Conservation (phyloP, 331 rosid species). For the Acacia concinna region DNA sequence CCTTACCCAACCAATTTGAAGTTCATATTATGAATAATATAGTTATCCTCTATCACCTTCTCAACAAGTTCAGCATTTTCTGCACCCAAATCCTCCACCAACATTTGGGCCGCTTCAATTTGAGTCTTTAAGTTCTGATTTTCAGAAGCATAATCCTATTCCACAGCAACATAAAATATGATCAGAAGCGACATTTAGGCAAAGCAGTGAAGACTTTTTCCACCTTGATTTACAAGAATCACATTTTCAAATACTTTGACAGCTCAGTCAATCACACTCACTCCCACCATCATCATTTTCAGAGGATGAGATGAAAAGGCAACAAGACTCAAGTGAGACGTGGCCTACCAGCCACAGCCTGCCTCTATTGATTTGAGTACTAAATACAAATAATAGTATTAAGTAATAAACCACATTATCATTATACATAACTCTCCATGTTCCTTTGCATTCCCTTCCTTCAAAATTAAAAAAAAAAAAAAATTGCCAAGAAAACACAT, state of each 20-base stretch:
- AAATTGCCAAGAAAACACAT: not conserved
- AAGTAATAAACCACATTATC: not conserved
- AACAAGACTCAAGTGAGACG: slow-evolving; percentile 11
- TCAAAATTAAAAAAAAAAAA: not conserved
- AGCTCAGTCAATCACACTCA: not conserved
- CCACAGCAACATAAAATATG: slow-evolving; percentile 22
- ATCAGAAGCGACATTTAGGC: slow-evolving; percentile 24
- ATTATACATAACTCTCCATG: not conserved
- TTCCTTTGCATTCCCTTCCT: slow-evolving; percentile 13
- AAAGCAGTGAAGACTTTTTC: slow-evolving; percentile 10
- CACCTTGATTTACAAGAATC: slow-evolving; percentile 18
- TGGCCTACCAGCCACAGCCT: not conserved
- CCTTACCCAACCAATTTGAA: slow-evolving; percentile 30
- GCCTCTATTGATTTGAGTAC: not conserved
- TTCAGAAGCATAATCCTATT: slow-evolving; percentile 42
- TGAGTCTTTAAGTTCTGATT: slow-evolving; percentile 63
- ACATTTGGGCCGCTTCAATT: slow-evolving; percentile 57
- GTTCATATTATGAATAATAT: not conserved
- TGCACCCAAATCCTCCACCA: slow-evolving; percentile 65
- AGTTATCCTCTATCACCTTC: slow-evolving; percentile 55
- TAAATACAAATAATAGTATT: slow-evolving; percentile 1
- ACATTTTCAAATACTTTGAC: slow-evolving; percentile 10
- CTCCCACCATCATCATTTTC: slow-evolving; percentile 19
- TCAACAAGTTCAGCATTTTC: slow-evolving; percentile 93
- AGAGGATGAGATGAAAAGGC: slow-evolving; percentile 3